Base-by-base conservation (phyloP, 148 eudicot species). In the Camellia sinensis region DNA sequence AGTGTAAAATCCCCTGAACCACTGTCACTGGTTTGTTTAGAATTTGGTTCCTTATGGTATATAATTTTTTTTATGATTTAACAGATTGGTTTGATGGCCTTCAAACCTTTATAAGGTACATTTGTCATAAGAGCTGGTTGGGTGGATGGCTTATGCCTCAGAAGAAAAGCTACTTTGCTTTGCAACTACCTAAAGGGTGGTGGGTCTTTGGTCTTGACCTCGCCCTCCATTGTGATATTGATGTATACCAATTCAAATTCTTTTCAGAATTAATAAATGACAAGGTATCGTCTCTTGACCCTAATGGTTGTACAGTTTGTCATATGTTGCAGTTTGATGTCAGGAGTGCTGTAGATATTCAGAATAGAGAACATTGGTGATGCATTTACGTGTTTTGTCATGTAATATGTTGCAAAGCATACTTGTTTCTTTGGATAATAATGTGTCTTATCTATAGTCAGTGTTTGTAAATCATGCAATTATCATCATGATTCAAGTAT, bases 71-170 rank as follows among this genome's bases (percentile, higher is more conserved):
- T 67, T 6, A 29, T 79, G 68, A 11, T 46, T 73, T 84, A 61
- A 54, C 90, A 94, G 98, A 94, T 82, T 97, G 99, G 99, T 92
- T 97, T 85, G 99, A 97, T 83, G 99, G 99, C 67, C 94, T 97
- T 71, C 87, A 97, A 88, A 97, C 97, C 63, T 97, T 87, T 85
- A 94, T 94, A 89, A 92, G 98, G 86, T 97, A 91, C 86, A 97
- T 97, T 81, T 97, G 99, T 85, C 99, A 97, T 84, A 94, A 94
- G 83, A 94, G 88, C 87, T 97, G 99, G 99, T 92, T 97, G 84
- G 99, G 99, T 78, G 99, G 99, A 67, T 97, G 99, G 99, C 91
- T 97, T 79, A 97, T 97, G 99, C 99, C 99, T 76, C 99, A 97
- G 83, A 92, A 89, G 92, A 96, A 94, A 82, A 97, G 99, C 87